These are phyloP conservation scores for Talaromyces proteolyticus DNA, from an alignment of 495 filamentous ascomycete genomes.

Conservation along the genomic window DNA sequence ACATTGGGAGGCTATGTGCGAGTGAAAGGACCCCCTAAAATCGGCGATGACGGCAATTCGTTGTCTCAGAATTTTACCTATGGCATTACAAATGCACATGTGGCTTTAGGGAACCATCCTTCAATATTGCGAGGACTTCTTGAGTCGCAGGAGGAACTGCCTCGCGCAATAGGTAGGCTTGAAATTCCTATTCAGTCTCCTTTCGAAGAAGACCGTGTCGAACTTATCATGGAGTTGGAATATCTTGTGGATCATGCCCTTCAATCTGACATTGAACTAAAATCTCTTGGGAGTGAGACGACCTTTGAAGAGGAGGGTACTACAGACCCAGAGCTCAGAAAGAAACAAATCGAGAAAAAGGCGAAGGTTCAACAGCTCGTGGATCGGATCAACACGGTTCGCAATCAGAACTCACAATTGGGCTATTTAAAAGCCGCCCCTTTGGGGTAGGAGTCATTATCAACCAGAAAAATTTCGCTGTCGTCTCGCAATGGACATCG, in stretches of 20 bases:
- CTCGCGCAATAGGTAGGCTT: not conserved
- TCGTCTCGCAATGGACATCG: not conserved
- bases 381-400: too few species aligned
- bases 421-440: too few species aligned
- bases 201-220: too few species aligned
- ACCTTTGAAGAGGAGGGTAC: too few species aligned
- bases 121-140: not conserved
- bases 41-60: not conserved
- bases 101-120: not conserved
- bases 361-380: too few species aligned
- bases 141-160: not conserved
- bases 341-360: too few species aligned
- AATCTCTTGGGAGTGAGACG: too few species aligned
- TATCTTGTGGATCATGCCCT: too few species aligned
- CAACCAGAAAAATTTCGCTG: not conserved
- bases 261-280: too few species aligned
- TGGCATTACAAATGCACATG: not conserved
- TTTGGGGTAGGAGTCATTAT: not conserved
- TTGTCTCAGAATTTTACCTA: not conserved
- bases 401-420: too few species aligned
- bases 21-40: not conserved
- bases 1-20: not conserved
- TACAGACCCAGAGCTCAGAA: too few species aligned
- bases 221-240: too few species aligned
- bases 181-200: not conserved